phyloP scores from a whole-genome alignment of 2,329 filamentous ascomycete genomes.

The Fusarium sambucinum region DNA sequence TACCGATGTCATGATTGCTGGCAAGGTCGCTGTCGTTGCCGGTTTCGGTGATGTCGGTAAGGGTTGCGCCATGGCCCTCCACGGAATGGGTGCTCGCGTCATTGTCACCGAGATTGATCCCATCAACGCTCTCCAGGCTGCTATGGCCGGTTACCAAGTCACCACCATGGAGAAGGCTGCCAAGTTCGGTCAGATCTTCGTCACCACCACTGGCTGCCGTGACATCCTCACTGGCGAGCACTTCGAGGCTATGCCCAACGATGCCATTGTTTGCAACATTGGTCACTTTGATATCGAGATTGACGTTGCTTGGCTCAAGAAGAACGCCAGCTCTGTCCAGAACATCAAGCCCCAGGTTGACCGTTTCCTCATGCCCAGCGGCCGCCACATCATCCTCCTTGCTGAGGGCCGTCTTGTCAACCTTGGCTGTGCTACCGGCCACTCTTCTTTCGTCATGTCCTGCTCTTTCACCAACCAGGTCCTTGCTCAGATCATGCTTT shows the following conservation, averaged over 20 bases:
- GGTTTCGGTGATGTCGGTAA: conserved; percentile 99
- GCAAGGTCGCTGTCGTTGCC: conserved; percentile 97
- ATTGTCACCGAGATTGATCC: conserved; percentile 97
- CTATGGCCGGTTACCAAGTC: conserved; percentile 97
- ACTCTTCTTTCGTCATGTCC: conserved; percentile 99
- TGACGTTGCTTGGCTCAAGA: conserved; percentile 99
- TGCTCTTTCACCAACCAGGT: conserved; percentile 99
- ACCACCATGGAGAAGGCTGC: conserved; percentile 98
- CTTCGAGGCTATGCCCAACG: conserved; percentile 96
- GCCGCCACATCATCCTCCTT: conserved; percentile 97
- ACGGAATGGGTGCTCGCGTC: conserved; percentile 97
- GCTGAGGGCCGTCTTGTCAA: conserved; percentile 99
- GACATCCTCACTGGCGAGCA: conserved; percentile 93
- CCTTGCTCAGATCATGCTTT: conserved; percentile 98
- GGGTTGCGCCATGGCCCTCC: conserved; percentile 95
- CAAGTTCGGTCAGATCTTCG: conserved; percentile 91
- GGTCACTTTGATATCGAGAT: conserved; percentile 99
- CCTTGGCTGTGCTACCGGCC: conserved; percentile 97
- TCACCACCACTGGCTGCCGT: conserved; percentile 98
- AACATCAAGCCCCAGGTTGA: conserved; percentile 99
- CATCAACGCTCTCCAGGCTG: conserved; percentile 99
- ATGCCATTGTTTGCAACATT: conserved; percentile 99
- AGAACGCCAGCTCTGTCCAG: conserved; percentile 90
- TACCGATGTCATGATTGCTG: conserved; percentile 99
- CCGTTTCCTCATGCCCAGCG: conserved; percentile 93